phyloP scores from a whole-genome alignment of 495 filamentous ascomycete species.

The Penicillium paradoxum region DNA sequence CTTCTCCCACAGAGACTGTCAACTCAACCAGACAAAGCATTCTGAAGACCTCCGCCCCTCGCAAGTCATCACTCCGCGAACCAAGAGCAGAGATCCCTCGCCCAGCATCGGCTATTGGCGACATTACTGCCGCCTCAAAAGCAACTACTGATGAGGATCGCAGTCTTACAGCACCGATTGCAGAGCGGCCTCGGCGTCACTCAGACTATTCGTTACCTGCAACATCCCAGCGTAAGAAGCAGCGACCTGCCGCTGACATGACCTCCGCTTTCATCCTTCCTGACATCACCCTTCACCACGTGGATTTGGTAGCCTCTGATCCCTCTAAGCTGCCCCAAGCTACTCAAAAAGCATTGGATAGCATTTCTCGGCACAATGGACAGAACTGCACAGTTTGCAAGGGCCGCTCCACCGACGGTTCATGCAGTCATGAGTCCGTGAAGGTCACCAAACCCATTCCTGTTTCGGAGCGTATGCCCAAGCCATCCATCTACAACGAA shows the following conservation, averaged over 20 bases:
- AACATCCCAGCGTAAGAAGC: constrained; percentile 27
- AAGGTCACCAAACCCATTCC: constrained; percentile 63
- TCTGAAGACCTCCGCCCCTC: constrained; percentile 32
- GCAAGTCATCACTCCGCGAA: constrained; percentile 47
- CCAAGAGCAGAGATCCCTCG: constrained; percentile 25
- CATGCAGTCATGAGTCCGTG: constrained; percentile 47
- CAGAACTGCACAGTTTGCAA: constrained; percentile 72
- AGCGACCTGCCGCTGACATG: constrained; percentile 15
- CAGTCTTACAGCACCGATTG: constrained; percentile 27
- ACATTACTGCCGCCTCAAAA: constrained; percentile 29
- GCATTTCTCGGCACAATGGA: constrained; percentile 58
- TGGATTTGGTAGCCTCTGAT: constrained; percentile 30
- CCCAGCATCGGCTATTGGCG: constrained; percentile 37
- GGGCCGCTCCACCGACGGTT: constrained; percentile 40
- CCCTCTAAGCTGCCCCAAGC: constrained; percentile 38
- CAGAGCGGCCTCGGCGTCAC: constrained; percentile 39
- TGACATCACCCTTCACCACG: constrained; percentile 56
- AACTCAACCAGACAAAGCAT: constrained; percentile 36
- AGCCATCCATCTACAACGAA: constrained; percentile 49
- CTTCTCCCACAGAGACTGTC: constrained; percentile 28
- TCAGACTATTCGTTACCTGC: constrained; percentile 40
- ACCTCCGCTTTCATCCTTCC: constrained; percentile 36
- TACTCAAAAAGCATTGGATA: constrained; percentile 55
- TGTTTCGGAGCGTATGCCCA: constrained; percentile 61
- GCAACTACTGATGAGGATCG: constrained; percentile 27